Evolutionary conservation across 352 stramenopile species (phyloP), one percentile per base, ranked within the genome.

Genomic region (Pythium sukuiense): DNA sequence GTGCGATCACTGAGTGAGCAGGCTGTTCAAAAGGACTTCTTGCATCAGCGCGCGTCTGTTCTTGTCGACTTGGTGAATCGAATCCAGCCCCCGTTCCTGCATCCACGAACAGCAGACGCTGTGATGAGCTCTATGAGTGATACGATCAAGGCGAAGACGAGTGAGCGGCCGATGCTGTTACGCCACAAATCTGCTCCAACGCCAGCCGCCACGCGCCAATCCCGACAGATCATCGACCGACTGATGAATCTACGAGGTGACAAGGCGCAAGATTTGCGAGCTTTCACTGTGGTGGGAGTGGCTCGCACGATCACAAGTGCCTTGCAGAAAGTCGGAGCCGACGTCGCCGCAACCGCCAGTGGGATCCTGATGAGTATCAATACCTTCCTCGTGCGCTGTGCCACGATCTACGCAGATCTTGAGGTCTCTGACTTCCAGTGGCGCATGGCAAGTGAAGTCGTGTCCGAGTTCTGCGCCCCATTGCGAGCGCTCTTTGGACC

Each of bases 391-490:
- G 76, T 79, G 24, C 77, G 80, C 12, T 93, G 85, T 68, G 84
- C 79, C 48, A 72, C 79, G 13, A 82, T 90, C 11, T 93, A 93
- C 60, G 77, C 81, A 2, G 79, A 90, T 61, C 65, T 93, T 24
- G 82, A 93, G 66, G 80, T 90, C 6, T 88, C 81, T 2, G 87
- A 93, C 59, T 91, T 89, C 68, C 85, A 93, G 55, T 93, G 85
- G 85, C 70, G 79, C 35, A 70, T 93, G 26, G 85, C 85, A 4
- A 91, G 81, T 53, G 85, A 93, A 53, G 72, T 90, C 24, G 80
- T 93, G 20, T 78, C 74, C 8, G 85, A 91, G 58, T 71, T 91
- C 55, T 91, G 82, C 46, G 70, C 83, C 3, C 85, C 85, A 18
- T 56, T 93, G 24, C 79, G 81, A 14, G 66, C 61, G 1, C 55